Evolutionary conservation across 1,139 yeast genomes (phyloP), one percentile per base, ranked within the genome.

Genomic region (Blastobotrys illinoisensis): DNA sequence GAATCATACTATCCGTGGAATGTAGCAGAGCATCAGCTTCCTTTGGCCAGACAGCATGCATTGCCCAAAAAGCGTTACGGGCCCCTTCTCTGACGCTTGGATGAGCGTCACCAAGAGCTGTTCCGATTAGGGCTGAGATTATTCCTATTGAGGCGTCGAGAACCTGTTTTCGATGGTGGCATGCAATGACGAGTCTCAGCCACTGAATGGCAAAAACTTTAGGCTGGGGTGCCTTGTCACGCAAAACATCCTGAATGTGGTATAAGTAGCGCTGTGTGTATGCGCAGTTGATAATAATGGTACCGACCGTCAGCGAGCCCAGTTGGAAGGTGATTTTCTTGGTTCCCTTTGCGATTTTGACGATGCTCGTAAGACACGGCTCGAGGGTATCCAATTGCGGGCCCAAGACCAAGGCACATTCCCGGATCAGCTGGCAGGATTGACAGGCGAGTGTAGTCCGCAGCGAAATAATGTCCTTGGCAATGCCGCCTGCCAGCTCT

Each of bases 371-470:
- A 23, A 86, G 72, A 44, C 86, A 74, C 1, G 74, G 71, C 52
- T 91, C 97, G 13, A 82, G 73, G n/a, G 86, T 69, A 46, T 90
- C 97, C 54, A 88, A 71, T 14, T 71, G 67, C 2, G 72, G 63
- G 0, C 79, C 76, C 24, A 85, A 64, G 5, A 77, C 67, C 11
- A 80, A 74, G 0, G 85, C 82, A 36, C 82, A 66, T 61, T 91
- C 98, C 64, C 88, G 88, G n/a, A 88, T 75, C 26, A 90, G 69
- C 57, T 85, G 88, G 64, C 96, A 86, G 0, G 91, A 88, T 63
- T 86, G 80, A 1, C 83, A 74, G 1, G 93, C 83, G 20, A 93
- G 74, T 0, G 97, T 87, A 0, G 99, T 93, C 64, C 99, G 77
- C 54, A 93, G 74, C 0, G 98, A 89, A 5, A 77, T 65, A 1